phyloP scores from a whole-genome alignment of 108 stramenopile species.

The Cyclotella cryptica region DNA sequence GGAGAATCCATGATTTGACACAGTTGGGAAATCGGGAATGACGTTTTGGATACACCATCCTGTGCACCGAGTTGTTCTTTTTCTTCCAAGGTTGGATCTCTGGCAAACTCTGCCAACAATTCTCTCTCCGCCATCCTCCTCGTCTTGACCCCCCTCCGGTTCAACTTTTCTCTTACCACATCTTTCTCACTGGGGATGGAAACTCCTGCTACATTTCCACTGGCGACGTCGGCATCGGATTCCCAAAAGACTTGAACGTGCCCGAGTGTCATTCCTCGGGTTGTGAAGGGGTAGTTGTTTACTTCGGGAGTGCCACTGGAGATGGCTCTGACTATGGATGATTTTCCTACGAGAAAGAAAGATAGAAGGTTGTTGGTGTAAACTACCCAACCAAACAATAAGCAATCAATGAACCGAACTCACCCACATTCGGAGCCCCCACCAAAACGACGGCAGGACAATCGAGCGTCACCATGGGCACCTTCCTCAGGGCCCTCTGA shows the following conservation, averaged over 20 bases:
- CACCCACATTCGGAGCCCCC: conserved; percentile 97
- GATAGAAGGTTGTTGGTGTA: background rate
- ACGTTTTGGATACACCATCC: conserved; percentile 11
- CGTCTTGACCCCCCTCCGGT: conserved; percentile 26
- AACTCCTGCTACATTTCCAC: conserved; percentile 49
- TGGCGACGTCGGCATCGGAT: conserved; percentile 47
- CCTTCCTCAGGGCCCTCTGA: conserved; percentile 81
- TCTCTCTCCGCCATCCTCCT: conserved; percentile 29
- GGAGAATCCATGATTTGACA: conserved; percentile 95
- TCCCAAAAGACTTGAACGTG: conserved; percentile 94
- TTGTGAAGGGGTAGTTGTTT: conserved; percentile 98
- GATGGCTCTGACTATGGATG: conserved; percentile 88
- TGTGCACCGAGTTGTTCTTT: too few relatives aligned
- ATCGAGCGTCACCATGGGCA: conserved; percentile 90
- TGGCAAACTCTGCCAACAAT: too few relatives aligned
- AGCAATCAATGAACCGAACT: background rate
- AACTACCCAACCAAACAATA: background rate
- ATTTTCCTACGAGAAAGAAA: conserved; percentile 56
- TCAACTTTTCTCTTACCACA: conserved; percentile 35
- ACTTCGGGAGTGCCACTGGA: conserved; percentile 96
- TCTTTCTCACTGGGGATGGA: conserved; percentile 39
- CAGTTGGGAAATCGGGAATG: conserved; percentile 57
- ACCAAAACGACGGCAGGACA: conserved; percentile 95
- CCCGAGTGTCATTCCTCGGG: conserved; percentile 95
- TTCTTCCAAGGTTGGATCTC: too few relatives aligned